A percentile compares a stretch with the other conserved stretches of the same genome.
Conservation (phyloP, 768 basidiomycete species). For the Tulasnella sp. region DNA sequence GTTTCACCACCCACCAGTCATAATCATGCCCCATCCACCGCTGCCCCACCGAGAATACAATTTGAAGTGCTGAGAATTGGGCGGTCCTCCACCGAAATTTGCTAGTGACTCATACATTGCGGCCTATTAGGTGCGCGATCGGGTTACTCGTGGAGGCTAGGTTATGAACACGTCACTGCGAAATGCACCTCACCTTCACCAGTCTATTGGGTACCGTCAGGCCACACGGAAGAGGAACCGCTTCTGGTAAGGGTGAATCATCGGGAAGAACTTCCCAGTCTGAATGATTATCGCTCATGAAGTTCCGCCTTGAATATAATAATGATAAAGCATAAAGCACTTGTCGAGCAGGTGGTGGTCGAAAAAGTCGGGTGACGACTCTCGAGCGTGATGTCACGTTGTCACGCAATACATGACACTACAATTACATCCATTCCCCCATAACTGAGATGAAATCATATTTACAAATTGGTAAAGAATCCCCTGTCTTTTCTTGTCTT, state of each 20-base stretch:
- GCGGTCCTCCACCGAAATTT: slow-evolving; percentile 65
- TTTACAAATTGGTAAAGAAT: slow-evolving; percentile 37
- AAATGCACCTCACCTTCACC: slow-evolving; percentile 49
- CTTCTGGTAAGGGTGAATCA: not conserved
- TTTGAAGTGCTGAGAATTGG: slow-evolving; percentile 62
- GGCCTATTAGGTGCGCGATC: slow-evolving; percentile 54
- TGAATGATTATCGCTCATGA: not conserved
- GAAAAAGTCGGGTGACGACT: not conserved
- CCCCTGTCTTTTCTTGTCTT: slow-evolving; percentile 75
- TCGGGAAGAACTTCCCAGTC: slow-evolving; percentile 1
- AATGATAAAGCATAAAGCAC: not conserved
- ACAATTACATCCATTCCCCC: not conserved
- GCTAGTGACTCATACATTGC: slow-evolving; percentile 88
- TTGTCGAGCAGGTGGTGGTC: not conserved
- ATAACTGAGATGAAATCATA: not conserved
- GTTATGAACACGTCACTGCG: not conserved
- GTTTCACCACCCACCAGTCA: slow-evolving; percentile 60
- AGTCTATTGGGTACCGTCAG: slow-evolving; percentile 49
- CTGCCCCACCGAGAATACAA: slow-evolving; percentile 78
- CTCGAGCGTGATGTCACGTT: not conserved
- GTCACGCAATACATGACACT: not conserved
- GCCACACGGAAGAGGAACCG: slow-evolving; percentile 32
- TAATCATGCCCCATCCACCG: slow-evolving; percentile 82
- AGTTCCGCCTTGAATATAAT: not conserved
- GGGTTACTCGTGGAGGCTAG: no score